phyloP scores from a whole-genome alignment of 1,139 yeast species.

The Arxiozyma slooffiae region DNA sequence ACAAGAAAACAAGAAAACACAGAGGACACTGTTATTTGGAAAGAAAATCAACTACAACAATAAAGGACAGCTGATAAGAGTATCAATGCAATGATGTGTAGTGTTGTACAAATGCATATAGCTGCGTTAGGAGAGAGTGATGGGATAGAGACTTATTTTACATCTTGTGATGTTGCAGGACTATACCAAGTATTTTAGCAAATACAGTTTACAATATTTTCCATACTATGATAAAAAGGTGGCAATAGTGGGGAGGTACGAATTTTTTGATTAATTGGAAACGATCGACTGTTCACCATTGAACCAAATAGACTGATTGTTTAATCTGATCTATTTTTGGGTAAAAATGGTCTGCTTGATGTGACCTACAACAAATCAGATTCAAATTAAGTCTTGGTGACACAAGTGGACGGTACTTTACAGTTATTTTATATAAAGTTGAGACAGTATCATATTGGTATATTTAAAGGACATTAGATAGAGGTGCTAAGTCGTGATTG shows the following conservation, averaged over 20 bases:
- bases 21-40: not conserved
- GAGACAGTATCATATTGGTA: constrained; percentile 61
- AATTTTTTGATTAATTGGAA: constrained; percentile 89
- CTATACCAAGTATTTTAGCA: constrained; percentile 74
- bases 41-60: not conserved
- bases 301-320: constrained; percentile 52
- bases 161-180: constrained; percentile 44
- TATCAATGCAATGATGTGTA: not conserved
- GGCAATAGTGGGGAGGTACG: constrained; percentile 88
- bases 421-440: constrained; percentile 70
- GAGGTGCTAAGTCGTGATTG: constrained; percentile 87
- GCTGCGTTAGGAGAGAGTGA: too few species aligned
- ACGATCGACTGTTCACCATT: constrained; percentile 70
- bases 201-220: constrained; percentile 80
- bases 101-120: too few species aligned
- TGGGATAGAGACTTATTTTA: too few species aligned
- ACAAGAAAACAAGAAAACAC: not conserved
- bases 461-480: constrained; percentile 66
- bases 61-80: not conserved
- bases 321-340: constrained; percentile 59
- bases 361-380: constrained; percentile 84
- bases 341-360: constrained; percentile 89
- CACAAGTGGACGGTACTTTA: constrained; percentile 84
- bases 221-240: constrained; percentile 84
- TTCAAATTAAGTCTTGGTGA: constrained; percentile 73